A percentile compares a stretch with the other conserved stretches of the same genome.
Conservation (phyloP, 1,139 yeast genomes). For the Saccharomycopsis hybrid region DNA sequence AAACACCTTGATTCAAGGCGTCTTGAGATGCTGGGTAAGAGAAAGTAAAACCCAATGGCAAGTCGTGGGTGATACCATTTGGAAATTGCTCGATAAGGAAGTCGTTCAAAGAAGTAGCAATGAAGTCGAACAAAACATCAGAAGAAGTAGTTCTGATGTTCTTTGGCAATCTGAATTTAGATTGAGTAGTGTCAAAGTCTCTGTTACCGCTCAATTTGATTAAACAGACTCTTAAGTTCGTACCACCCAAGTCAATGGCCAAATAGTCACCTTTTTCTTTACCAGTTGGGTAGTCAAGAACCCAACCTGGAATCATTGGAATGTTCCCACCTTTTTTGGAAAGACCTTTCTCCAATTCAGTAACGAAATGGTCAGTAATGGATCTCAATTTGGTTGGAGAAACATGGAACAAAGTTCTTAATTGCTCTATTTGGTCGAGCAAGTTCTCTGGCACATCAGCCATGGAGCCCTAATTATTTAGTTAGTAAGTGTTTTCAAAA, state of each 20-base stretch:
- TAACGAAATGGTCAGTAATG: slow-evolving; percentile 62
- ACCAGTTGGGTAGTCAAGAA: slow-evolving; percentile 88
- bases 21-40: slow-evolving; percentile 87
- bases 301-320: slow-evolving; percentile 98
- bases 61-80: slow-evolving; percentile 40
- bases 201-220: slow-evolving; percentile 74
- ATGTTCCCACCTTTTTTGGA: slow-evolving; percentile 73
- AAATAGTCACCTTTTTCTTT: slow-evolving; percentile 80
- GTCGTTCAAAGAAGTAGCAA: slow-evolving; percentile 70
- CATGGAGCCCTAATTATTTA: slow-evolving; percentile 50
- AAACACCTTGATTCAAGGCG: slow-evolving; percentile 75
- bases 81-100: slow-evolving; percentile 59
- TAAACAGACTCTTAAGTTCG: slow-evolving; percentile 84
- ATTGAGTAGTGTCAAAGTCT: slow-evolving; percentile 75
- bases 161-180: slow-evolving; percentile 72
- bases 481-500: neutral
- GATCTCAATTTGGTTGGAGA: slow-evolving; percentile 51
- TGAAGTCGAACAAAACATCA: slow-evolving; percentile 77
- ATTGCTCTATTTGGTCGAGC: slow-evolving; percentile 48
- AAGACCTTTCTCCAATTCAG: slow-evolving; percentile 75
- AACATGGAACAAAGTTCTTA: slow-evolving; percentile 63
- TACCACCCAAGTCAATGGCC: slow-evolving; percentile 95
- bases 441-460: slow-evolving; percentile 65
- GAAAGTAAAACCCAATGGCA: slow-evolving; percentile 93
- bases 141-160: slow-evolving; percentile 70